Evolutionary conservation across 805 yeast genomes (phyloP).

Genomic region (Tetrapisispora fleetii): DNA sequence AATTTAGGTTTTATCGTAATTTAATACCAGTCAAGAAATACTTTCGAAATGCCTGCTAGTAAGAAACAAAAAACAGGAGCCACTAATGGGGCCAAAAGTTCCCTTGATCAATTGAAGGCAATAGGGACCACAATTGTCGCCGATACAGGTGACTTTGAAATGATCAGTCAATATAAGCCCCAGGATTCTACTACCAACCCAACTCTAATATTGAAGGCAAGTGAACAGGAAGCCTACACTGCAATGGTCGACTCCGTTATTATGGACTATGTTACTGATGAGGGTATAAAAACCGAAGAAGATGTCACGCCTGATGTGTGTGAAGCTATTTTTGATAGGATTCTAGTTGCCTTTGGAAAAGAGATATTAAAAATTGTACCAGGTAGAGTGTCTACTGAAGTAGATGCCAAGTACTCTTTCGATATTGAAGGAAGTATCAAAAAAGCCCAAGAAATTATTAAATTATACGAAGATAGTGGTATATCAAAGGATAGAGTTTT

Average conservation of each 20-base stretch:
- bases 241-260: conserved; percentile 81
- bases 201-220: conserved; percentile 88
- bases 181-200: conserved; percentile 99
- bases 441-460: conserved; percentile 85
- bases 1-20: too few species aligned
- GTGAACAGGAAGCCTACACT: conserved; percentile 81
- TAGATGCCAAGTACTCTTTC: conserved; percentile 93
- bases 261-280: conserved; percentile 51
- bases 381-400: conserved; percentile 97
- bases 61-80: conserved; percentile 30
- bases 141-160: conserved; percentile 96
- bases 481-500: conserved; percentile 79
- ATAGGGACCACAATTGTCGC: conserved; percentile 94
- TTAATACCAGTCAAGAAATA: background rate
- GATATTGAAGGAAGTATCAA: conserved; percentile 86
- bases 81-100: conserved; percentile 29
- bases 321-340: conserved; percentile 54
- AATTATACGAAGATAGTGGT: conserved; percentile 74
- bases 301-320: conserved; percentile 32
- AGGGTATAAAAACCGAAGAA: background rate
- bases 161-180: conserved; percentile 93
- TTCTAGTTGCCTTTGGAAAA: conserved; percentile 89
- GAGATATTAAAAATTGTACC: conserved; percentile 90
- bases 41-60: background rate
- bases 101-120: conserved; percentile 85